These are phyloP conservation scores for Spizellomyces sp. DNA, from an alignment of 192 early-diverging fungal genomes.

Conservation along the genomic window DNA sequence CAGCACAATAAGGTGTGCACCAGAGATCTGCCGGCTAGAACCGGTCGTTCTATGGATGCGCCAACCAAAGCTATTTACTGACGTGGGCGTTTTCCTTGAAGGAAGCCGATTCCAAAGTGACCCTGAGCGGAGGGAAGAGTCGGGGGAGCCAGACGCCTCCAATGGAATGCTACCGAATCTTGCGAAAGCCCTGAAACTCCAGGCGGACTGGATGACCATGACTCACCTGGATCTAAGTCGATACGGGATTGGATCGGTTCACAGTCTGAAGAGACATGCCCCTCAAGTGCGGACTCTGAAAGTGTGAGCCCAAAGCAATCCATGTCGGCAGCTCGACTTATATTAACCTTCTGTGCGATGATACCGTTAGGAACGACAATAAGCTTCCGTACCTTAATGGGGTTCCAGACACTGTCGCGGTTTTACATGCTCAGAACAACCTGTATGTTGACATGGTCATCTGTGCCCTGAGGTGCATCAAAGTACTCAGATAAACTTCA, in stretches of 20 bases:
- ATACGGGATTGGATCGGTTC: neutral
- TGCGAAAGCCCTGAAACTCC: neutral
- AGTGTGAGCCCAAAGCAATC: neutral
- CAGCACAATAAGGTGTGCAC: too few species aligned
- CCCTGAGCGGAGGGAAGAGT: too few species aligned
- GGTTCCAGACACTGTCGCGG: neutral
- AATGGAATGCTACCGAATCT: neutral
- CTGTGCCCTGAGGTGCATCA: neutral
- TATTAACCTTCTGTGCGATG: neutral
- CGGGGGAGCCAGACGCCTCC: too few species aligned
- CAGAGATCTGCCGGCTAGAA: too few species aligned
- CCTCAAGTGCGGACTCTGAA: neutral
- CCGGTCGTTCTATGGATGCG: too few species aligned
- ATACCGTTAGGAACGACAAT: neutral
- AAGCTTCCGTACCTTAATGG: neutral
- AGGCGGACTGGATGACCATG: neutral
- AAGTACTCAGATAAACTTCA: neutral
- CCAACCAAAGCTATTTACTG: too few species aligned
- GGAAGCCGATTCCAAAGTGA: too few species aligned
- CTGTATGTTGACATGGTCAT: neutral
- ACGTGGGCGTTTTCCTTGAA: too few species aligned
- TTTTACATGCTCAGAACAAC: constrained; percentile 10
- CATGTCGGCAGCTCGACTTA: too few species aligned
- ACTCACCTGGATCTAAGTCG: neutral
- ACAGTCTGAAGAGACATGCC: neutral